Base-by-base conservation (phyloP, 2,329 filamentous ascomycete species). In the Leptographium lundbergii region DNA sequence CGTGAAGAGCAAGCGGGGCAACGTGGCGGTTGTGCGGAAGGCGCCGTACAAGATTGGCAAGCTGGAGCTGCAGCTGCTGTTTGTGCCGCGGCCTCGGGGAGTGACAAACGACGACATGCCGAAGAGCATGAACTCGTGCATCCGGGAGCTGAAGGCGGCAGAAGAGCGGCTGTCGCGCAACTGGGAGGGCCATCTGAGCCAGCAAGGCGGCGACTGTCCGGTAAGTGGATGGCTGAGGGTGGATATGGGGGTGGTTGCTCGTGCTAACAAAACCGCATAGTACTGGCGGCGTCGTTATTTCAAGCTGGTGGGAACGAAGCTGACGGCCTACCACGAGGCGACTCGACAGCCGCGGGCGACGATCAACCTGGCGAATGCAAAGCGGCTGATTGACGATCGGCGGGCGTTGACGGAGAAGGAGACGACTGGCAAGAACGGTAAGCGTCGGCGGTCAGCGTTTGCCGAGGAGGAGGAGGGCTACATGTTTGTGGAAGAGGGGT, bases 401-500 rank as follows among this genome's bases (percentile, higher is more conserved):
- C 85, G 85, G 24, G 80, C 88, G 24, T 77, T 99, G 54, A 89
- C 86, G 7, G 88, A 96, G 67, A 91, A 89, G 65, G 89, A 95
- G 68, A 89, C 86, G 0, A 85, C 81, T 17, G 87, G 86, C 60
- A 88, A 85, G 69, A 82, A 81, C 63, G 89, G 90, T 59, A 86
- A 84, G 65, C 87, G 94, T 51, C 87, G 94, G 59, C 91, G 95
- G 71, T 96, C 91, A 39, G 94, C 89, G 13, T 99, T 99, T 71
- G 91, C 92, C 1, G 94, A 97, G 72, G 94, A 99, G 65, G 94
- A 99, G 73, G 94, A 99, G 70, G 94, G 94, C 50, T 99, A 99
- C 77, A 96, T 96, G 88, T 99, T 99, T 71, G 92, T 99, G 57
- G 94, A 99, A 72, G 94, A 99, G 71, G 94, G 94, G 3, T 99